Evolutionary conservation across 1,284 basidiomycete species (phyloP).

Genomic region (Cutaneotrichosporon sp.): DNA sequence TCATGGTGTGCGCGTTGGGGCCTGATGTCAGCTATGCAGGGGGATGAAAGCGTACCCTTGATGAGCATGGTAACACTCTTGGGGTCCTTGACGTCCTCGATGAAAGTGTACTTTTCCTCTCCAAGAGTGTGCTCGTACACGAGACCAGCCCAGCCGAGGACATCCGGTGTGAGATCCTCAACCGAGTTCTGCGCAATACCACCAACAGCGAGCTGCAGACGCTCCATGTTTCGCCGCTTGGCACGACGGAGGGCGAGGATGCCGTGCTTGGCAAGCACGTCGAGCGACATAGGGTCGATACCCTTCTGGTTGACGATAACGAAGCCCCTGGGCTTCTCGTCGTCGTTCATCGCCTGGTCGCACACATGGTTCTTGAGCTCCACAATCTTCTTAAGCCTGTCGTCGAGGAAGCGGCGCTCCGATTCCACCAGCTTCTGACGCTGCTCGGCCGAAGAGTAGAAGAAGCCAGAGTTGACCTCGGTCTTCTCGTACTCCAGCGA

Average conservation of each 20-base stretch:
- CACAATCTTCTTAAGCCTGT: conserved; percentile 92
- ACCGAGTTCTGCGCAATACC: conserved; percentile 97
- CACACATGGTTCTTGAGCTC: conserved; percentile 96
- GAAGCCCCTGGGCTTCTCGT: conserved; percentile 68
- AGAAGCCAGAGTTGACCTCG: conserved; percentile 99
- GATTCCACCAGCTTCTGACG: conserved; percentile 98
- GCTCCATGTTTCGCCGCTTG: conserved; percentile 96
- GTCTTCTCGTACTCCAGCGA: conserved; percentile 99
- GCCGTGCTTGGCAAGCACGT: conserved; percentile 94
- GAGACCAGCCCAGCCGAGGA: conserved; percentile 93
- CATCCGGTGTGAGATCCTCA: conserved; percentile 85
- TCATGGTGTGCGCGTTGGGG: conserved; percentile 94
- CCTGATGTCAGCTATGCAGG: conserved; percentile 38
- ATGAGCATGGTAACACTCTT: conserved; percentile 94
- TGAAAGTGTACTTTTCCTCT: conserved; percentile 98
- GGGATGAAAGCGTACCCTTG: conserved; percentile 60
- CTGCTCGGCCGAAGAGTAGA: conserved; percentile 98
- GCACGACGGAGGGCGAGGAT: conserved; percentile 92
- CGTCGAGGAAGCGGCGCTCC: conserved; percentile 89
- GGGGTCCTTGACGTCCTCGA: conserved; percentile 95
- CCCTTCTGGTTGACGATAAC: conserved; percentile 99
- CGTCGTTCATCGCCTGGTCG: conserved; percentile 73
- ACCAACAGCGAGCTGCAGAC: conserved; percentile 88
- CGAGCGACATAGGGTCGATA: conserved; percentile 95
- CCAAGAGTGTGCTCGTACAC: conserved; percentile 99